Base-by-base conservation (phyloP, 805 yeast genomes). In the Candida railenensis region DNA sequence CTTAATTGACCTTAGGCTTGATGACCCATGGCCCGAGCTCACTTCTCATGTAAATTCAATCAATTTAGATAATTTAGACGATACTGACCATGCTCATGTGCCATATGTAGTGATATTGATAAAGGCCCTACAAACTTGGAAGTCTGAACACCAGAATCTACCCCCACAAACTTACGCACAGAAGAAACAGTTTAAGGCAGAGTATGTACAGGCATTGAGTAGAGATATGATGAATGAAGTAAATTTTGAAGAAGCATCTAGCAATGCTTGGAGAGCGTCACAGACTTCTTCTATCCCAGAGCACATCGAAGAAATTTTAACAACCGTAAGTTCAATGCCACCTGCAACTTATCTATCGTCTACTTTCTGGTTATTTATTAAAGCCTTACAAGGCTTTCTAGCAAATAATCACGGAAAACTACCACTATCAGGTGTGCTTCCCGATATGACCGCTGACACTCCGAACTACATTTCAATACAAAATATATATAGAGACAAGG, bases 371-470 rank as follows among this genome's bases (percentile, higher is more conserved):
- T 59, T 77, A 2, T 71, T 80, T 16, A 71, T 78, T 0, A 65
- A 62, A 36, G 86, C 90, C 0, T 66, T 89, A 42, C 66, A 73
- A 37, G 49, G 53, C 5, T 89, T 82, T 60, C 72, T 81, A 0
- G 50, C 43, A 0, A 37, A 40, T 36, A 63, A 67, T 19, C 56
- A 62, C 15, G 65, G 69, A 1, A 59, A 66, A 3, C 67, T 88
- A n/a, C 96, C 96, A 0, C 63, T 89, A 1, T 73, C 84, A 2
- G 96, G 96, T 0, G 76, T 69, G 0, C 59, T 91, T 4, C 96
- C 96, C 0, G 98, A 91, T 61, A 92, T 92, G 97, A 85, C 87
- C 18, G 80, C 96, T 0, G 81, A 82, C 50, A 84, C 96, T 0
- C 62, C 65, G 7, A 71, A 71, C 46, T 92, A 87, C 60, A 70